Evolutionary conservation across 1,284 basidiomycete species (phyloP), one percentile per base, ranked within the genome.

Genomic region (Microbotryomycetes sp.): DNA sequence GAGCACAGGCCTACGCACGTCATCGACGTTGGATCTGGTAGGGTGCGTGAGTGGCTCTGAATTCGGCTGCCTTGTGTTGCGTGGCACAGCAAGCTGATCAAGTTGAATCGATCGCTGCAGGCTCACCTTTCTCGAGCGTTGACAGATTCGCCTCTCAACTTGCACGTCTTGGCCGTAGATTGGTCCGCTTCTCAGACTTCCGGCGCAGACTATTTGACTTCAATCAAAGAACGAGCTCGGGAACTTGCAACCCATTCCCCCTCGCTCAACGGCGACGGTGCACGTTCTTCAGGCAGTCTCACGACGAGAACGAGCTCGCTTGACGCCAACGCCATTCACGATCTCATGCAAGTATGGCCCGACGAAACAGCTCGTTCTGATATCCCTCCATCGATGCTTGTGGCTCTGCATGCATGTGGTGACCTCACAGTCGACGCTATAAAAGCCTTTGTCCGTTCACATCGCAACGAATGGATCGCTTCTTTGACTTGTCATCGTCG

Each of bases 111-210:
- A 48, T 18, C 3, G 23, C 16, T 13, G 18, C 57, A 68, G 67
- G 67, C 64, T 1, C 67, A 68, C 49, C 56, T 68, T 1, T 68
- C 67, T 1, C 59, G 67, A 9, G 56, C 59, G 0, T 64, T 68
- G 31, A 61, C 67, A 1, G 47, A 50, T 3, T 27, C 59, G 0
- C 67, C 67, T 0, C 61, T 66, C 18, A 47, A 59, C 31, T 56
- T 68, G 3, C 61, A 68, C 57, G 64, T 68, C 16, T 64, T 68
- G 49, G 67, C 67, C 4, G 52, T 68, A 45, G 67, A 68, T 50
- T 68, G 64, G 64, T 58, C 61, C 5, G 5, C 56, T 5, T 59
- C 59, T 9, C 67, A 66, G 18, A 61, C 56, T 16, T 29, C 56
- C 3, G 64, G 67, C 26, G 64, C 67, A 3, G 64, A 68, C 29